Evolutionary conservation across 176 grass and related monocot species (phyloP).

Genomic region (Coix lacrymajobi): DNA sequence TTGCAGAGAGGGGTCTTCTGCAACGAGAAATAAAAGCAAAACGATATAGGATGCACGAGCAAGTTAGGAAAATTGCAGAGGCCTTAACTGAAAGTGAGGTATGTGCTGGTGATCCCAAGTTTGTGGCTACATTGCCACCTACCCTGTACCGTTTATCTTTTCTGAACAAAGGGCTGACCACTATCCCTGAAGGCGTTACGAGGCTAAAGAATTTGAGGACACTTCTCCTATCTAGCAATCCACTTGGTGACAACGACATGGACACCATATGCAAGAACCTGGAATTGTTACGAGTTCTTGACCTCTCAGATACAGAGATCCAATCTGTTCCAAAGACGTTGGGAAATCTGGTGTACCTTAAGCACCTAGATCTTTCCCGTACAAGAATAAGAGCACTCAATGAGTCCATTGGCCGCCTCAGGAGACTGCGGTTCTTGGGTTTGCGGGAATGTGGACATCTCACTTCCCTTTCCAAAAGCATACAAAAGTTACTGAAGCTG

Average conservation of each 20-base stretch:
- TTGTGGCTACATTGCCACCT: neutral
- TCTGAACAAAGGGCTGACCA: neutral
- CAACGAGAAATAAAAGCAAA: neutral
- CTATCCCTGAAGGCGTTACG: conserved; percentile 2
- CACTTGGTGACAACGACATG: neutral
- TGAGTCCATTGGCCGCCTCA: conserved; percentile 9
- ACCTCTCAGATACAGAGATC: conserved; percentile 20
- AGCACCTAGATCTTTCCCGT: conserved; percentile 28
- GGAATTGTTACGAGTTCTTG: conserved; percentile 11
- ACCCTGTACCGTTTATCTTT: conserved; percentile 3
- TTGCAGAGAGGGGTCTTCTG: conserved; percentile 7
- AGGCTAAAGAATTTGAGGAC: conserved; percentile 15
- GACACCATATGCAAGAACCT: neutral
- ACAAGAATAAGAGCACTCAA: conserved; percentile 23
- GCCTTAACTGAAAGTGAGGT: conserved; percentile 7
- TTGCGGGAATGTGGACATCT: conserved; percentile 10
- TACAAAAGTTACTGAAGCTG: conserved; percentile 21
- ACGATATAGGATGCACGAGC: conserved; percentile 22
- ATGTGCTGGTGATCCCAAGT: neutral
- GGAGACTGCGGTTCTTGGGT: conserved; percentile 34
- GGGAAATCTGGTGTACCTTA: conserved; percentile 29
- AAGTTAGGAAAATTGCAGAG: conserved; percentile 16
- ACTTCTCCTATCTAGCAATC: conserved; percentile 27
- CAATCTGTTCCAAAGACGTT: conserved; percentile 19
- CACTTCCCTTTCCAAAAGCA: neutral